Base-by-base conservation (phyloP, 2,329 filamentous ascomycete species). In the Penicillium sp. region DNA sequence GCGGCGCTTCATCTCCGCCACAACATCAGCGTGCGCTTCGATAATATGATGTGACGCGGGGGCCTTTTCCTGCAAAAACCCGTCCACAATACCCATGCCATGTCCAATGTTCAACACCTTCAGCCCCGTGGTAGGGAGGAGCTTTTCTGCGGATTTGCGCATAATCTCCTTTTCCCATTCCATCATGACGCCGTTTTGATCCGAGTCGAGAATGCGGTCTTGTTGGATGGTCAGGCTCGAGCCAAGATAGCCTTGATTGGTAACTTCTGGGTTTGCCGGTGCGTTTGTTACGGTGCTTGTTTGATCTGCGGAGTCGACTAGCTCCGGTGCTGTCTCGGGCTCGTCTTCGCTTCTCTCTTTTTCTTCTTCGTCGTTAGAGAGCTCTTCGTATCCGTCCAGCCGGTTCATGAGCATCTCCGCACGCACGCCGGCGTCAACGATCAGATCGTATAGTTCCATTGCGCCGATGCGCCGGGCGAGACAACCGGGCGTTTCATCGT, bases 161-260 rank as follows among this genome's bases (percentile, higher is more conserved):
- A 95, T 95, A 60, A 95, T 93, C 56, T 84, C 82, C 1, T 84
- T 87, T 70, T 95, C 89, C 89, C 89, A 95, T 33, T 84, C 80
- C 89, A 95, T 95, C 89, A 95, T 95, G 40, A 95, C 88, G 45
- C 88, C 89, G 66, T 95, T 95, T 54, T 83, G 79, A 56, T 83
- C 81, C 3, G 81, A 78, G 64, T 93, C 88, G 6, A 93, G 78
- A 2, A 93, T 79, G 52, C 85, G 85, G 55, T 79, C 79, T 49
- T 80, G 75, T 42, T 79, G 77, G 69, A 87, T 86, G 12, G 79
- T 83, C 20, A 89, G 75, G 24, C 78, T 74, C 0, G 84, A 87
- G 42, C 80, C 78, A 40, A 92, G 80, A 65, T 90, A 91, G 35
- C 81, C 78, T 40, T 81, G 78, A 61, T 80, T 86, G 42, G 81